Evolutionary conservation across 2,329 filamentous ascomycete genomes (phyloP).

Genomic region (Neonectria ditissima): DNA sequence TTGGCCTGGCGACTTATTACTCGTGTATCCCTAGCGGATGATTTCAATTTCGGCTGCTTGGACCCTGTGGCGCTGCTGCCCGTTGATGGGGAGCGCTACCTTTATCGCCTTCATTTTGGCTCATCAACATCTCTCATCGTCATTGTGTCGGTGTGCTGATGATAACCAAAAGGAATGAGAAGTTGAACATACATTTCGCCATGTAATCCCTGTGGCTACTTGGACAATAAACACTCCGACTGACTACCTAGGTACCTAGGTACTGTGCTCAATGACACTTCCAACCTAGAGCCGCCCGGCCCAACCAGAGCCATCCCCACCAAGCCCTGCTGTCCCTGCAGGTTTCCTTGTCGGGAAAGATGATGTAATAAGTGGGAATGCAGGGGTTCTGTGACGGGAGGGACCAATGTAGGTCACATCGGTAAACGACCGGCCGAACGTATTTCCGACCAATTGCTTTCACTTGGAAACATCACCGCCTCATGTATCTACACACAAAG

Average conservation of each 20-base stretch:
- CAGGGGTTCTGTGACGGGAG: conserved; percentile 7
- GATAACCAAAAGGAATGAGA: neutral
- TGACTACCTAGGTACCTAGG: neutral
- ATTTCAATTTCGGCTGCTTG: conserved; percentile 39
- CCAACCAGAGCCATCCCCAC: conserved; percentile 6
- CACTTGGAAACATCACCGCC: too few relatives aligned
- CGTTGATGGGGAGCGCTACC: conserved; percentile 28
- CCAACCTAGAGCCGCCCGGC: neutral
- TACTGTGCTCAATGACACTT: neutral
- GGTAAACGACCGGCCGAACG: neutral
- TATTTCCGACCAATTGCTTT: too few relatives aligned
- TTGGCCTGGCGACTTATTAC: conserved; percentile 6
- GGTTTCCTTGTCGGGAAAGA: conserved; percentile 7
- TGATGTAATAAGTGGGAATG: conserved; percentile 24
- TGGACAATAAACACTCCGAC: neutral
- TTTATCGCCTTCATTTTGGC: conserved; percentile 10
- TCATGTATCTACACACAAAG: too few relatives aligned
- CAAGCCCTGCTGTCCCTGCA: conserved; percentile 18
- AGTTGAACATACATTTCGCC: neutral
- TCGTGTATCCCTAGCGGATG: conserved; percentile 6
- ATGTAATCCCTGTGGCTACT: neutral
- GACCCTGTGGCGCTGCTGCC: conserved; percentile 38
- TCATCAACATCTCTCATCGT: neutral
- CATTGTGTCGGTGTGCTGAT: neutral
- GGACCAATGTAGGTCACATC: neutral